Evolutionary conservation across 2,329 filamentous ascomycete genomes (phyloP).

Genomic region (Verruconis gallopava): DNA sequence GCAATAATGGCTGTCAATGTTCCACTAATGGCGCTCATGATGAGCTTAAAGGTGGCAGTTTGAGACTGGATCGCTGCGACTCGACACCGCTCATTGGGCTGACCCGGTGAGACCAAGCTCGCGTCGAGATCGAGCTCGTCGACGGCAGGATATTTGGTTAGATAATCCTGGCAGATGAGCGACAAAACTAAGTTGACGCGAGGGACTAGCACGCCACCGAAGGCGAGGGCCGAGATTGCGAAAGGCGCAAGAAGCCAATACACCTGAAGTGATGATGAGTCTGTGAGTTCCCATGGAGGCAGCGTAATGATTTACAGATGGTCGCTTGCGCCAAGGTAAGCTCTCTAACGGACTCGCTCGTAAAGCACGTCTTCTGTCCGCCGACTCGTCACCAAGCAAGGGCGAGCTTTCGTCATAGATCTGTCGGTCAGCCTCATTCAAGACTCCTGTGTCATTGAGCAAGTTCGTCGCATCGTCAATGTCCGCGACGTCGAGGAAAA

Average conservation of each 20-base stretch:
- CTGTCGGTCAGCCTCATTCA: no score
- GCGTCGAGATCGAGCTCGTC: slow-evolving; percentile 23
- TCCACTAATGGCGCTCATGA: slow-evolving; percentile 61
- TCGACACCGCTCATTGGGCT: slow-evolving; percentile 65
- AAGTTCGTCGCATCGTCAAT: no score
- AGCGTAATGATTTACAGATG: slow-evolving; percentile 5
- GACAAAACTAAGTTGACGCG: slow-evolving; percentile 76
- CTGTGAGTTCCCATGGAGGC: neutral
- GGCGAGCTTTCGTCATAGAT: no score
- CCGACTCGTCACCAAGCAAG: no score
- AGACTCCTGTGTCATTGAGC: no score
- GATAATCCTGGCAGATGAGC: slow-evolving; percentile 72
- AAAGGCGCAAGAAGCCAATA: slow-evolving; percentile 77
- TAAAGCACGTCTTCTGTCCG: no score
- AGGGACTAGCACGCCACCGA: slow-evolving; percentile 74
- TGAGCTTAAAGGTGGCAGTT: slow-evolving; percentile 67
- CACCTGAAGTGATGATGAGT: slow-evolving; percentile 34
- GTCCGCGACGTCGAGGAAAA: no score
- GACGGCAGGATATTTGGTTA: slow-evolving; percentile 48
- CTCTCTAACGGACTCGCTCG: neutral
- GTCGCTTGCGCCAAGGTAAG: slow-evolving; percentile 9
- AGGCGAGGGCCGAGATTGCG: slow-evolving; percentile 68
- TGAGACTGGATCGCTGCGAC: slow-evolving; percentile 66
- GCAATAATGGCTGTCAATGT: slow-evolving; percentile 69
- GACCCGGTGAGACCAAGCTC: neutral